phyloP scores from a whole-genome alignment of 2,329 filamentous ascomycete species.

The Lachnellula subtilissima region DNA sequence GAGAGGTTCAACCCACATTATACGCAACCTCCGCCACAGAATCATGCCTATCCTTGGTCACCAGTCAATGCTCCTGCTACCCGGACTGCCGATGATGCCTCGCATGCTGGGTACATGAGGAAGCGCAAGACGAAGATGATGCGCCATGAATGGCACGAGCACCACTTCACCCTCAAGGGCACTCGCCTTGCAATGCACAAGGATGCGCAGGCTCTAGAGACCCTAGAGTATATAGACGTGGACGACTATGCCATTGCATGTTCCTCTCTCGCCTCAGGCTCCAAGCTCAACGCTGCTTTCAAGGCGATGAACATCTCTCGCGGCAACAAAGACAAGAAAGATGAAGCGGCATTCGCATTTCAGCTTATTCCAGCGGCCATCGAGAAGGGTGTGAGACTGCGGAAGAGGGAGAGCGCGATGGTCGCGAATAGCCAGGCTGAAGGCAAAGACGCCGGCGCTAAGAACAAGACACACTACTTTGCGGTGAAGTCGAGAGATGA shows the following conservation, averaged over 20 bases:
- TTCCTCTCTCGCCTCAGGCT: slow-evolving; percentile 64
- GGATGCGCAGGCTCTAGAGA: slow-evolving; percentile 45
- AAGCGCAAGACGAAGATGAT: slow-evolving; percentile 87
- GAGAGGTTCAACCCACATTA: slow-evolving; percentile 11
- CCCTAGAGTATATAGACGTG: slow-evolving; percentile 77
- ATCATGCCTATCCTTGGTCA: slow-evolving; percentile 24
- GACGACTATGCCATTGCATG: slow-evolving; percentile 87
- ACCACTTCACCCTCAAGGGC: slow-evolving; percentile 80
- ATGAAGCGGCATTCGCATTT: slow-evolving; percentile 71
- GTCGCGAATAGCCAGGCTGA: slow-evolving; percentile 5
- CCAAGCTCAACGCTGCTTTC: slow-evolving; percentile 83
- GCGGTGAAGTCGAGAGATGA: slow-evolving; percentile 83
- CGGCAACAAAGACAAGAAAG: slow-evolving; percentile 45
- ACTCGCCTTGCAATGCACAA: slow-evolving; percentile 74
- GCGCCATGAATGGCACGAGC: slow-evolving; percentile 89
- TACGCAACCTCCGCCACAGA: slow-evolving; percentile 19
- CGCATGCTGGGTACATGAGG: slow-evolving; percentile 85
- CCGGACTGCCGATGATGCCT: slow-evolving; percentile 45
- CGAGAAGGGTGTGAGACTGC: slow-evolving; percentile 44
- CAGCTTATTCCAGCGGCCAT: slow-evolving; percentile 65
- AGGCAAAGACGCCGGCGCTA: slow-evolving; percentile 50
- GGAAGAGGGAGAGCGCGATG: slow-evolving; percentile 36
- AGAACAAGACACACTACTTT: slow-evolving; percentile 87
- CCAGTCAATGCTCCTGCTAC: slow-evolving; percentile 18
- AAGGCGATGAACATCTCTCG: slow-evolving; percentile 67